Evolutionary conservation across 176 grass and related monocot genomes (phyloP), one percentile per base, ranked within the genome.

Genomic region (Alopecurus myosuroides): DNA sequence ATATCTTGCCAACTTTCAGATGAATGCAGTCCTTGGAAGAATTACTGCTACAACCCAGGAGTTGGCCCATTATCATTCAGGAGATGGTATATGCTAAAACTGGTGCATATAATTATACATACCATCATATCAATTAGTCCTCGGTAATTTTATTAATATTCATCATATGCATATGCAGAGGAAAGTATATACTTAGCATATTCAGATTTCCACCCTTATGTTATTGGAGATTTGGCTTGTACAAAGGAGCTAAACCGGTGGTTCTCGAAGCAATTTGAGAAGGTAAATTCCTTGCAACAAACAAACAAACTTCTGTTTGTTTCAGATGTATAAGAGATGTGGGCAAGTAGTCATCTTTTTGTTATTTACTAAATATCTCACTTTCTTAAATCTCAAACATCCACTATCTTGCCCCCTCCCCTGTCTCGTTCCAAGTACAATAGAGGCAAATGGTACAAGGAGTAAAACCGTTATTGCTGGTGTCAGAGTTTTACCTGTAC

Each of bases 251-350:
- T 99, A 36, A 96, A 99, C 79, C 81, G 86, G 39, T 99, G 89
- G 93, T 99, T 95, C 64, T 95, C 93, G 10, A 99, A 96, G 86
- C 97, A 99, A 83, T 99, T 99, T 78, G 91, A 96, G 80, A 99
- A 96, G 93, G 97, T 99, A 90, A 23, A 45, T 29, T 69, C 40
- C 53, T 15, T 44, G 73, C 55, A 74, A 15, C 50, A 57, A 85
- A 81, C 36, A 49, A 76, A 41, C 29, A 50, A 19, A 63, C n/a
- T 83, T 69, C 5, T 72, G 7, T 63, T 74, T 58, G 35, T 60
- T 76, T 9, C 70, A 60, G 15, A 76, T 62, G 68, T 74, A 18
- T 8, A 55, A 71, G 55, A 71, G 28, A 31, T 56, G 28, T 31
- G 41, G 77, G 58, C 10, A 80, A 80, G 58, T 39, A 78, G 4